phyloP scores from a whole-genome alignment of 2,329 filamentous ascomycete species.

The Botrytis hyacinthi region DNA sequence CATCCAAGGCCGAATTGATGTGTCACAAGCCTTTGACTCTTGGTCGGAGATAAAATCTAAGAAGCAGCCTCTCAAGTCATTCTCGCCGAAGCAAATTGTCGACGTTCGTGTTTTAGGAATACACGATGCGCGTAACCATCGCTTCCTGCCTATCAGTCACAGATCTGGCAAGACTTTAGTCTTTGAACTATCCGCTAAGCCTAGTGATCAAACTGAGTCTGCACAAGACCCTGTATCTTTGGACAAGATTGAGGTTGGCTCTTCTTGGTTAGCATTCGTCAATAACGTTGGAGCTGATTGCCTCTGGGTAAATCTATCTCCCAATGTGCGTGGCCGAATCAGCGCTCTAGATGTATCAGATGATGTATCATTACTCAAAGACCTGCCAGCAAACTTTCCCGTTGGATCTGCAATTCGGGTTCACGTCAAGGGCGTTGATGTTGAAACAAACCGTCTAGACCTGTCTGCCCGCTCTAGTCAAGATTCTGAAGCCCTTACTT shows the following conservation, averaged over 20 bases:
- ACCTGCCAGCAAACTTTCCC: constrained; percentile 78
- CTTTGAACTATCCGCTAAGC: constrained; percentile 83
- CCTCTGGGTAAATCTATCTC: constrained; percentile 88
- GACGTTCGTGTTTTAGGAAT: constrained; percentile 78
- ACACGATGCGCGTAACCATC: constrained; percentile 86
- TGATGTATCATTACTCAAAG: constrained; percentile 74
- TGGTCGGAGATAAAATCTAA: constrained; percentile 84
- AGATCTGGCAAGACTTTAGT: constrained; percentile 74
- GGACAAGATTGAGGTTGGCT: constrained; percentile 69
- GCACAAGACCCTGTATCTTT: constrained; percentile 66
- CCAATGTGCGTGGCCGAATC: constrained; percentile 81
- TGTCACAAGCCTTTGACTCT: constrained; percentile 83
- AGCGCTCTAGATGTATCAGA: constrained; percentile 81
- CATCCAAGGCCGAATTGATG: constrained; percentile 87
- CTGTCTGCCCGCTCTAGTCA: constrained; percentile 70
- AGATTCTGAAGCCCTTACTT: constrained; percentile 57
- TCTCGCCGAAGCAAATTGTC: constrained; percentile 68
- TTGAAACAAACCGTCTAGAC: constrained; percentile 72
- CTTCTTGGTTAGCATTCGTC: constrained; percentile 76
- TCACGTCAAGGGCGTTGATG: constrained; percentile 72
- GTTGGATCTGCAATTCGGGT: constrained; percentile 85
- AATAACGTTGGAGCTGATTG: constrained; percentile 82
- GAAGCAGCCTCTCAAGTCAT: constrained; percentile 75
- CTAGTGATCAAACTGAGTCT: constrained; percentile 51
- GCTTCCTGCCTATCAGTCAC: constrained; percentile 89